Evolutionary conservation across 2,329 filamentous ascomycete species (phyloP).

Genomic region (Ceratocystis harringtonii): DNA sequence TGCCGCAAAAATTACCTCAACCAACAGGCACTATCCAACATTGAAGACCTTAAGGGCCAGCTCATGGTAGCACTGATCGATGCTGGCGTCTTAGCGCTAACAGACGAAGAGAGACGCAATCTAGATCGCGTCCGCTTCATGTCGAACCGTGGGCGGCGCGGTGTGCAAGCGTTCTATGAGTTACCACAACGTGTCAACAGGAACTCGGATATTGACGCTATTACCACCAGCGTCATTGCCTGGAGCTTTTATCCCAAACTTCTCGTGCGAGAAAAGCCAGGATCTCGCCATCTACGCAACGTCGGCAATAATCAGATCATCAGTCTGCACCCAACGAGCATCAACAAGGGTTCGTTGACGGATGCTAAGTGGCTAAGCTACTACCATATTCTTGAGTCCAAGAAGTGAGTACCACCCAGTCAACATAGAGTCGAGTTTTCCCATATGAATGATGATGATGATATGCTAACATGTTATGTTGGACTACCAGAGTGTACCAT

Average conservation of each 20-base stretch:
- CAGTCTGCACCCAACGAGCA: constrained; percentile 70
- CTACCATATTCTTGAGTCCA: constrained; percentile 94
- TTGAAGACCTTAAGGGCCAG: constrained; percentile 91
- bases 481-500: constrained; percentile 53
- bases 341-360: constrained; percentile 55
- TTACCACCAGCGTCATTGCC: constrained; percentile 69
- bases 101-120: constrained; percentile 52
- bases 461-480: not conserved
- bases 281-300: constrained; percentile 69
- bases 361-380: constrained; percentile 76
- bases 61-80: constrained; percentile 73
- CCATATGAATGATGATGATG: not conserved
- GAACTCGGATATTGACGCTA: constrained; percentile 64
- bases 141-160: constrained; percentile 32
- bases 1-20: constrained; percentile 91
- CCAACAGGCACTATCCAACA: constrained; percentile 74
- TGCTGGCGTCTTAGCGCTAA: constrained; percentile 65
- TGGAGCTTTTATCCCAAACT: constrained; percentile 96
- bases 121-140: constrained; percentile 56
- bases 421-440: not conserved
- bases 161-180: constrained; percentile 61
- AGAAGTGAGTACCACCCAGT: constrained; percentile 39
- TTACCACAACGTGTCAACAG: constrained; percentile 59
- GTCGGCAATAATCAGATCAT: constrained; percentile 86
- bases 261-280: constrained; percentile 56